A percentile compares a stretch with the other conserved stretches of the same genome.
Conservation (phyloP, 1,284 basidiomycete species). For the Boletellus deceptivus region DNA sequence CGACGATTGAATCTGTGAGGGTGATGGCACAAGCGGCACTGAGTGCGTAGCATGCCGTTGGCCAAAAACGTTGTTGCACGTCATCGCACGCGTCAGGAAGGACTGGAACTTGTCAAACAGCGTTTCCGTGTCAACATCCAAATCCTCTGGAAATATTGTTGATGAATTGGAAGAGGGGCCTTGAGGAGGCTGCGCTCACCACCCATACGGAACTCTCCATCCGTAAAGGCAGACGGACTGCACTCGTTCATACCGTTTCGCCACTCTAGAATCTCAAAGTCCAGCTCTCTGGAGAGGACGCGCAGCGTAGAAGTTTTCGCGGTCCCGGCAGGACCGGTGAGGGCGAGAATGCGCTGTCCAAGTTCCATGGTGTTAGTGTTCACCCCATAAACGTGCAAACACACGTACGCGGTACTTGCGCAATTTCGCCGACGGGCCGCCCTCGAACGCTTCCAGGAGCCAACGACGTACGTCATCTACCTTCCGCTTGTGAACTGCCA, state of each 20-base stretch:
- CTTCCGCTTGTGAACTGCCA: conserved; percentile 89
- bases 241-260: conserved; percentile 56
- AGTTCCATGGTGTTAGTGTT: neutral
- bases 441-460: conserved; percentile 81
- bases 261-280: conserved; percentile 88
- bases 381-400: no score
- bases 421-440: conserved; percentile 60
- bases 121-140: conserved; percentile 50
- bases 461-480: conserved; percentile 83
- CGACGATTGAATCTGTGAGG: conserved; percentile 3
- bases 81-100: conserved; percentile 74
- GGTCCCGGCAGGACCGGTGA: conserved; percentile 88
- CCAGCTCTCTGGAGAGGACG: conserved; percentile 73
- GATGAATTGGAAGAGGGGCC: neutral
- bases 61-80: conserved; percentile 58
- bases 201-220: conserved; percentile 2
- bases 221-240: conserved; percentile 3
- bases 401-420: conserved; percentile 73
- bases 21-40: neutral
- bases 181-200: conserved; percentile 8
- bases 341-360: conserved; percentile 72
- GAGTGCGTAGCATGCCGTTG: conserved; percentile 13
- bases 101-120: conserved; percentile 71
- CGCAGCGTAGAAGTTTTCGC: conserved; percentile 88
- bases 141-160: conserved; percentile 12